A percentile compares a stretch with the other conserved stretches of the same genome.
These are phyloP conservation scores for Rhodamnia rubescens DNA, from an alignment of 345 rosid species.

Conservation along the genomic window DNA sequence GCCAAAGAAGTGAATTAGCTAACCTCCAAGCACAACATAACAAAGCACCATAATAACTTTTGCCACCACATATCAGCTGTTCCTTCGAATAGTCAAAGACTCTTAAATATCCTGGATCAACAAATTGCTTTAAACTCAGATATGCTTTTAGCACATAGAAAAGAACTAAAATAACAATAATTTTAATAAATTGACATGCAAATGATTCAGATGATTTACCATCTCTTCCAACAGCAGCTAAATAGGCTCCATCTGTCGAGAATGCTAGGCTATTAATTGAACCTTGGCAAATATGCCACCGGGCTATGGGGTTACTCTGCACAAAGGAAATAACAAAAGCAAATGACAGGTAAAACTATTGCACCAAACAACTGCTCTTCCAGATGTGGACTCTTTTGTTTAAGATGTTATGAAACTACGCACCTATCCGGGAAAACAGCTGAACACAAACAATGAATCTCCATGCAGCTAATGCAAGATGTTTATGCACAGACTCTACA, in stretches of 20 bases:
- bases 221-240: slow-evolving; percentile 99
- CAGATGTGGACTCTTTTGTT: not conserved
- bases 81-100: slow-evolving; percentile 76
- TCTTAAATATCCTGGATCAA: slow-evolving; percentile 70
- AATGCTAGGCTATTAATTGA: slow-evolving; percentile 82
- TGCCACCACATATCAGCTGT: slow-evolving; percentile 52
- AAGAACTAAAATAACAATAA: not conserved
- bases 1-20: not conserved
- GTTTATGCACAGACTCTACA: not conserved
- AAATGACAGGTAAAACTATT: not conserved
- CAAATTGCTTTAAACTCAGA: slow-evolving; percentile 4
- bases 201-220: slow-evolving; percentile 27
- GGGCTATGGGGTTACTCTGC: slow-evolving; percentile 95
- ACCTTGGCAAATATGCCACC: slow-evolving; percentile 98
- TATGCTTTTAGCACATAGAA: not conserved
- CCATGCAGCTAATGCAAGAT: not conserved
- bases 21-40: slow-evolving; percentile 82
- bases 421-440: not conserved
- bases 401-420: not conserved
- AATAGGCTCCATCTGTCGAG: slow-evolving; percentile 72
- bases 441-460: not conserved
- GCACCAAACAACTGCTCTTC: not conserved
- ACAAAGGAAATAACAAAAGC: slow-evolving; percentile 8
- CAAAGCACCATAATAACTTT: slow-evolving; percentile 75
- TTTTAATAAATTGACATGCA: not conserved